Conservation (phyloP, 1,284 basidiomycete genomes). For the Gomphus bonarii region DNA sequence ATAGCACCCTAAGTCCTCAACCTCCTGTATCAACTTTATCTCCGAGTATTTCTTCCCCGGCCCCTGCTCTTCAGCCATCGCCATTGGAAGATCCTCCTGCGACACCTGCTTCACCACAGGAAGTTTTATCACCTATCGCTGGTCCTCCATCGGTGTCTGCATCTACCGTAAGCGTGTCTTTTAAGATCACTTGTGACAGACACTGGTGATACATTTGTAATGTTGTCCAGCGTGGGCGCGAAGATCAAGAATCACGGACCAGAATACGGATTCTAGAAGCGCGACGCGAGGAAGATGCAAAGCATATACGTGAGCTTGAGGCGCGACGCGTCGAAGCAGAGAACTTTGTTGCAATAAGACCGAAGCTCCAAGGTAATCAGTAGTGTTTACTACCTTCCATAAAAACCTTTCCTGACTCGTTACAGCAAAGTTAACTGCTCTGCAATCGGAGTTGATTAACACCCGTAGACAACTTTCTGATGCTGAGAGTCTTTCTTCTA, state of each 20-base stretch:
- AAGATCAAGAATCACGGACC: slow-evolving; percentile 73
- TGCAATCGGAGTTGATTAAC: slow-evolving; percentile 68
- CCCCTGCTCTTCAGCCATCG: slow-evolving; percentile 8
- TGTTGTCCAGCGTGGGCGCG: slow-evolving; percentile 32
- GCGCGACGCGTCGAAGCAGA: slow-evolving; percentile 75
- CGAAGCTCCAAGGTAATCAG: slow-evolving; percentile 60
- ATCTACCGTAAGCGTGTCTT: slow-evolving; percentile 13
- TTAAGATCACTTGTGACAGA: slow-evolving; percentile 16
- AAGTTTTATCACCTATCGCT: slow-evolving; percentile 13
- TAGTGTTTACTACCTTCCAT: not conserved
- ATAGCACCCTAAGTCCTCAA: slow-evolving; percentile 11
- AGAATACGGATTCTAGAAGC: slow-evolving; percentile 81
- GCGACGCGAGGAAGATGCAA: slow-evolving; percentile 79
- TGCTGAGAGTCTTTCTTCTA: slow-evolving; percentile 49
- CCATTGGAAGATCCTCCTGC: slow-evolving; percentile 12
- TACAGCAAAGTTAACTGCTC: slow-evolving; percentile 64
- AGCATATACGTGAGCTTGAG: slow-evolving; percentile 80
- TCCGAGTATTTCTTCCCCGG: slow-evolving; percentile 14
- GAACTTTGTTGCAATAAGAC: slow-evolving; percentile 73
- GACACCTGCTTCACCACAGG: slow-evolving; percentile 13
- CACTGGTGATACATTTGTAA: not conserved
- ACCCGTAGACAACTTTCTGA: slow-evolving; percentile 61
- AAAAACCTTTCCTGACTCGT: slow-evolving; percentile 10
- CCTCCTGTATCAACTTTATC: slow-evolving; percentile 16
- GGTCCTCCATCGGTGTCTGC: slow-evolving; percentile 17